Evolutionary conservation across 306 rosid species (phyloP).

Genomic region (Mucuna pruriens): DNA sequence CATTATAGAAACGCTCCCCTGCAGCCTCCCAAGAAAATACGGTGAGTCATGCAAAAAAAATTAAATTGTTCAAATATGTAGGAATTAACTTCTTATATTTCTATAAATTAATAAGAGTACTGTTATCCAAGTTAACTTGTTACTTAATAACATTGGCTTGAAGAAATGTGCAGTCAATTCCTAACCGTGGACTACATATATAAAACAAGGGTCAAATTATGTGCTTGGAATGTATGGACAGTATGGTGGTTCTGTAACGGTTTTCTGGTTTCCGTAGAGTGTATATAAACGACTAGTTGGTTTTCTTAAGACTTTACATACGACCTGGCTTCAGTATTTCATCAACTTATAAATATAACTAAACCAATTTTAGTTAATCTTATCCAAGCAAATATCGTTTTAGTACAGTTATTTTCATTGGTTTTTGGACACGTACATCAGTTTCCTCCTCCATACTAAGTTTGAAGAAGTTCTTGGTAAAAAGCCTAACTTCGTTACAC

Average conservation of each 20-base stretch:
- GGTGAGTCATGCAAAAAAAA: background rate
- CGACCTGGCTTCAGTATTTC: slow-evolving; percentile 3
- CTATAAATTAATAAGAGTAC: background rate
- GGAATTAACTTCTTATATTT: background rate
- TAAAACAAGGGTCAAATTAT: slow-evolving; percentile 23
- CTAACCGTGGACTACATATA: background rate
- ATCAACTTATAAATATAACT: background rate
- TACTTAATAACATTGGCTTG: background rate
- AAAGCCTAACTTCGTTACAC: slow-evolving; percentile 41
- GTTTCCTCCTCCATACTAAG: background rate
- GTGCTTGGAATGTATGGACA: background rate
- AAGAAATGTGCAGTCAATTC: slow-evolving; percentile 23
- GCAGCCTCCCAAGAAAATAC: background rate
- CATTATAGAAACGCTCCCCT: background rate
- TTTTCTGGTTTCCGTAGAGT: slow-evolving; percentile 21
- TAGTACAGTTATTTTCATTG: background rate
- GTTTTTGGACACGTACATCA: background rate
- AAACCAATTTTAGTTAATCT: background rate
- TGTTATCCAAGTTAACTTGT: background rate
- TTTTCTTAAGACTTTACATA: background rate
- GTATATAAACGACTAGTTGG: background rate
- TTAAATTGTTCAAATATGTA: background rate
- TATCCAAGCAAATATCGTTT: background rate
- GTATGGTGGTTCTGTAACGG: slow-evolving; percentile 48
- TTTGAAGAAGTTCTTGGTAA: slow-evolving; percentile 25